phyloP scores from a whole-genome alignment of 2,329 filamentous ascomycete genomes.

The Talaromyces islandicus region DNA sequence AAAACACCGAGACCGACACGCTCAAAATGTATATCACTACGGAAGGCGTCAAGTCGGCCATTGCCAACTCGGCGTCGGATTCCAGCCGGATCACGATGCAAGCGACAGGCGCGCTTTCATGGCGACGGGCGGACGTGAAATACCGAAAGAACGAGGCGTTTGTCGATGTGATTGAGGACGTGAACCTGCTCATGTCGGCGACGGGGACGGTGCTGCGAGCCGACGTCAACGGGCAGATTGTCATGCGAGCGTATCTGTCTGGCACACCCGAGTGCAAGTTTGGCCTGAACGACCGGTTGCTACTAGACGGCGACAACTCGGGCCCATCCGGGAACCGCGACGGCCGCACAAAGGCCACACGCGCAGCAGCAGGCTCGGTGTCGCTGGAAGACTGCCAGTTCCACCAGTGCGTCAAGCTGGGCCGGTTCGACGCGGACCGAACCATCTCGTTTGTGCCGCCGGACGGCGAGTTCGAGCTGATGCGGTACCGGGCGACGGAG shows the following conservation, averaged over 20 bases:
- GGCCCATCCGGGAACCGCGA: conserved; percentile 36
- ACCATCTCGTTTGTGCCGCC: conserved; percentile 97
- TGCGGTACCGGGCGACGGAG: conserved; percentile 96
- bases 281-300: conserved; percentile 87
- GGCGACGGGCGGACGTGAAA: conserved; percentile 95
- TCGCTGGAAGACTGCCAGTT: conserved; percentile 98
- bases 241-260: conserved; percentile 96
- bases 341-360: conserved; percentile 72
- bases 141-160: conserved; percentile 99
- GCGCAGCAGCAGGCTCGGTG: conserved; percentile 90
- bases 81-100: conserved; percentile 99
- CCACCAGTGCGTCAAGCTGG: conserved; percentile 96
- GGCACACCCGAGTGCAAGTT: conserved; percentile 99
- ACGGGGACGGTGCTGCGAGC: conserved; percentile 90
- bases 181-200: conserved; percentile 98
- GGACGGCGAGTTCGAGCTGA: conserved; percentile 96
- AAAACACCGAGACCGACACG: conserved; percentile 97
- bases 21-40: conserved; percentile 99
- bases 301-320: conserved; percentile 70
- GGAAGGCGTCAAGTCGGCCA: conserved; percentile 87
- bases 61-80: conserved; percentile 65
- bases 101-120: conserved; percentile 91
- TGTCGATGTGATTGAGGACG: conserved; percentile 97
- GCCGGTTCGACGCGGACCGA: conserved; percentile 91
- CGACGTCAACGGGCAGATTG: conserved; percentile 93